A percentile compares a stretch with the other conserved stretches of the same genome.
phyloP scores from a whole-genome alignment of 2,329 filamentous ascomycete species.

The Colletotrichum lindemuthianum region DNA sequence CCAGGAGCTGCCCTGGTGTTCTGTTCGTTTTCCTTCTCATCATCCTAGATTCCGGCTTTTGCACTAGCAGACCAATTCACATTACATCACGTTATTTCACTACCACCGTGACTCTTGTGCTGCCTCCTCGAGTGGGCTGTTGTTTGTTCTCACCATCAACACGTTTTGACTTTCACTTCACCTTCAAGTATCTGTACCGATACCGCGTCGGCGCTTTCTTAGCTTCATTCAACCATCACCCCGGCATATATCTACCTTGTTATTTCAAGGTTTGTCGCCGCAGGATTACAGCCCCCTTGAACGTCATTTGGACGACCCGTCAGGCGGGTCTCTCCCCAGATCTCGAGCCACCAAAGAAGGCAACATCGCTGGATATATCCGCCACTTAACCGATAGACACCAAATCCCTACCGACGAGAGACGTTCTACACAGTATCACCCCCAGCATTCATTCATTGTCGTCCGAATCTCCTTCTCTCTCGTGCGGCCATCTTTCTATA shows the following conservation, averaged over 20 bases:
- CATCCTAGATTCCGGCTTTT: background rate
- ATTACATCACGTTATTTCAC: background rate
- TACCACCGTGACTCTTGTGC: conserved; percentile 1
- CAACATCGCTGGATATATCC: background rate
- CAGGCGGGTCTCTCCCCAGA: conserved; percentile 7
- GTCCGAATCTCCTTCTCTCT: background rate
- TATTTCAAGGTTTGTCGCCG: background rate
- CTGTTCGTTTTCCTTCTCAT: background rate
- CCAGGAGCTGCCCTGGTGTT: background rate
- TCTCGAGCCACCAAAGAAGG: background rate
- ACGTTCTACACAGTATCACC: background rate
- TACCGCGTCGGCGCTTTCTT: background rate
- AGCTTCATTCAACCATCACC: background rate
- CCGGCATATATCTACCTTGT: background rate
- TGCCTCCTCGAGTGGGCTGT: background rate
- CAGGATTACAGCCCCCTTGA: conserved; percentile 9
- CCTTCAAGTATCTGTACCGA: background rate
- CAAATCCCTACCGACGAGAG: background rate
- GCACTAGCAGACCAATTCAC: background rate
- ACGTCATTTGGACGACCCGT: conserved; percentile 4
- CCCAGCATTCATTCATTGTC: background rate
- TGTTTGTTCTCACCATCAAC: background rate
- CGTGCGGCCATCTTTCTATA: background rate
- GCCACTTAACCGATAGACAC: background rate
- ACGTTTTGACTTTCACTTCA: background rate